phyloP scores from a whole-genome alignment of 306 rosid genomes.

The Rosa persica region DNA sequence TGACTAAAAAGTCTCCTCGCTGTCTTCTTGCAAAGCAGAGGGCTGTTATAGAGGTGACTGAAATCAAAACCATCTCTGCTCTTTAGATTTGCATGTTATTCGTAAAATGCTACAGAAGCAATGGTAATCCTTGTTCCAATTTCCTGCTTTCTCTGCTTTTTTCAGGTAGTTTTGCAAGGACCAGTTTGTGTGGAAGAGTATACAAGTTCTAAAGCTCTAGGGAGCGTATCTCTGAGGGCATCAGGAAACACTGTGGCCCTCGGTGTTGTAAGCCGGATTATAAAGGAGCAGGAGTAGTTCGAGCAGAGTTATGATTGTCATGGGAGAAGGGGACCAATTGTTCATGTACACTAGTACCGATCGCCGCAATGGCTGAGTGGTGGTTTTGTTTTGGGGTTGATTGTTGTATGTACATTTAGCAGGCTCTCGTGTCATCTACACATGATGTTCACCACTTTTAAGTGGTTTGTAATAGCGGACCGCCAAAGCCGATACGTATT shows the following conservation, averaged over 20 bases:
- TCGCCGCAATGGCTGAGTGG: not conserved
- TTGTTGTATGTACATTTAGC: constrained; percentile 11
- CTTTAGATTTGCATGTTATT: not conserved
- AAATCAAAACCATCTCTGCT: constrained; percentile 5
- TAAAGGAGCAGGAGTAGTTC: constrained; percentile 43
- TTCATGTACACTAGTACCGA: not conserved
- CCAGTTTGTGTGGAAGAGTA: constrained; percentile 77
- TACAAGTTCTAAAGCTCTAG: constrained; percentile 72
- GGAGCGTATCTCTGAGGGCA: constrained; percentile 81
- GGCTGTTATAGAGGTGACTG: constrained; percentile 84
- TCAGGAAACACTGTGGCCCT: constrained; percentile 80
- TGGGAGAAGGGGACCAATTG: not conserved
- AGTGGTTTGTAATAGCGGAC: not conserved
- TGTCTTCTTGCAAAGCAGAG: constrained; percentile 82
- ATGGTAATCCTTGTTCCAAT: not conserved
- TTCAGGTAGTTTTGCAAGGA: constrained; percentile 67
- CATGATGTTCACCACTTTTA: not conserved
- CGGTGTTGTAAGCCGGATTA: constrained; percentile 71
- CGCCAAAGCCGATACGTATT: not conserved
- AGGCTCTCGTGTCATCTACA: not conserved
- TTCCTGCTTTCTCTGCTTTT: constrained; percentile 6
- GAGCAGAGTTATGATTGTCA: not conserved
- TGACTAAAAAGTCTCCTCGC: constrained; percentile 78
- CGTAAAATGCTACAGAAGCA: too few species aligned
- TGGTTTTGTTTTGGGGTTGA: not conserved